Conservation (phyloP, 805 yeast species). For the Wickerhamiella bombiphila region DNA sequence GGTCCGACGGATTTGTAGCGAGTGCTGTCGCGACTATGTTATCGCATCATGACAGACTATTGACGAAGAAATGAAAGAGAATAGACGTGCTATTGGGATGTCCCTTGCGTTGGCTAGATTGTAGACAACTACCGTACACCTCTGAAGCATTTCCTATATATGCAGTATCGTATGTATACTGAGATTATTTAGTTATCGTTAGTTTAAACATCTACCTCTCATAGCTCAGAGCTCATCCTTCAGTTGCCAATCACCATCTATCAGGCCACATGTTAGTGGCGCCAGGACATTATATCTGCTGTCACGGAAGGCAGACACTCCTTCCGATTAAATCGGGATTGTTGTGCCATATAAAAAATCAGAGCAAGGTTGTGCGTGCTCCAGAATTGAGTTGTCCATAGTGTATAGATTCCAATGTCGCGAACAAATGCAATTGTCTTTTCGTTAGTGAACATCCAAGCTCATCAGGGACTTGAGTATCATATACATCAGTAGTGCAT, state of each 20-base stretch:
- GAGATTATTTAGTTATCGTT: slow-evolving; percentile 80
- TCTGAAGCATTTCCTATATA: slow-evolving; percentile 63
- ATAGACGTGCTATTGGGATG: too few species aligned
- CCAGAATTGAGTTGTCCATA: slow-evolving; percentile 75
- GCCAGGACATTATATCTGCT: slow-evolving; percentile 37
- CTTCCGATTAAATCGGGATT: slow-evolving; percentile 63
- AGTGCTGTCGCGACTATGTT: too few species aligned
- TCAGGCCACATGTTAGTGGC: too few species aligned
- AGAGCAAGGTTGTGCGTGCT: slow-evolving; percentile 44
- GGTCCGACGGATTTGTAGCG: too few species aligned
- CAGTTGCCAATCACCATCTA: slow-evolving; percentile 42
- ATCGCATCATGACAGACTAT: too few species aligned
- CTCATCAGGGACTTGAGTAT: too few species aligned
- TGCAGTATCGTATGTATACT: slow-evolving; percentile 97
- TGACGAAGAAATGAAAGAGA: too few species aligned
- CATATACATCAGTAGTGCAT: too few species aligned
- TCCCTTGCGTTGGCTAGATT: slow-evolving; percentile 94
- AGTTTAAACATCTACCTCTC: slow-evolving; percentile 61
- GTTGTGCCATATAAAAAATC: slow-evolving; percentile 94
- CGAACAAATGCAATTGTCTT: too few species aligned
- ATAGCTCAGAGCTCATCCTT: slow-evolving; percentile 58
- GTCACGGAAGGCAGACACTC: too few species aligned
- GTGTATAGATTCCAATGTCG: slow-evolving; percentile 98
- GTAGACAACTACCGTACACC: slow-evolving; percentile 36
- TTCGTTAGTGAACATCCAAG: too few species aligned